These are phyloP conservation scores for Santalum album DNA, from an alignment of 164 flowering plant genomes.

Conservation along the genomic window DNA sequence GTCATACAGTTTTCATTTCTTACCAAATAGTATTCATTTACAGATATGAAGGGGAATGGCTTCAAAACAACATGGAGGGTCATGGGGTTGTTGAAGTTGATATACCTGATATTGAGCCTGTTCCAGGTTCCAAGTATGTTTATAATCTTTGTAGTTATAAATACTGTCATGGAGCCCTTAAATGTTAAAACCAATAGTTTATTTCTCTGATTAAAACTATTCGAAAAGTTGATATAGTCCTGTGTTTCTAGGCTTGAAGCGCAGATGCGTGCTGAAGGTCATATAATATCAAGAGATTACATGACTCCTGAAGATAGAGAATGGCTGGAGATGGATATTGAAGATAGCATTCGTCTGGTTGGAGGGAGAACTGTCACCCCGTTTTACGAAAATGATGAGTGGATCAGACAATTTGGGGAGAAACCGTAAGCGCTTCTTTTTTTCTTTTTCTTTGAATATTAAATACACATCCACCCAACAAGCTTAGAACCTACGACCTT, in stretches of 20 bases:
- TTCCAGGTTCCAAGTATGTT: constrained; percentile 93
- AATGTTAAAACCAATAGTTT: neutral
- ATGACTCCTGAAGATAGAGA: constrained; percentile 80
- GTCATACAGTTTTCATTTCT: too few species aligned
- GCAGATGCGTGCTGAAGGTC: constrained; percentile 83
- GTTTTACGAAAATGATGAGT: constrained; percentile 61
- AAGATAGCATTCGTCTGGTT: constrained; percentile 58
- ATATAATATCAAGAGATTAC: constrained; percentile 63
- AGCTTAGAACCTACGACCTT: too few species aligned
- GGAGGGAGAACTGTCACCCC: constrained; percentile 51
- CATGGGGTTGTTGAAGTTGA: constrained; percentile 97
- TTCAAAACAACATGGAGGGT: constrained; percentile 81
- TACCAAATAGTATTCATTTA: constrained; percentile 7
- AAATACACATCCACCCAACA: too few species aligned
- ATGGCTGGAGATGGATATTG: constrained; percentile 96
- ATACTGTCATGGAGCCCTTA: neutral
- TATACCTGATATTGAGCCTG: constrained; percentile 68
- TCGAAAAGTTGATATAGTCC: neutral
- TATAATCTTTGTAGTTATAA: constrained; percentile 2
- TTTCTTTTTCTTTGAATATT: neutral
- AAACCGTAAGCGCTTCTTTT: constrained; percentile 77
- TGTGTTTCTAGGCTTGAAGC: constrained; percentile 60
- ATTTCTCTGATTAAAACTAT: neutral
- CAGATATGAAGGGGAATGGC: constrained; percentile 99
- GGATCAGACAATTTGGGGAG: constrained; percentile 54